Percentiles rank a stretch among this genome's conserved stretches.
These are phyloP conservation scores for Neurospora sp. DNA, from an alignment of 495 filamentous ascomycete species.

Conservation along the genomic window DNA sequence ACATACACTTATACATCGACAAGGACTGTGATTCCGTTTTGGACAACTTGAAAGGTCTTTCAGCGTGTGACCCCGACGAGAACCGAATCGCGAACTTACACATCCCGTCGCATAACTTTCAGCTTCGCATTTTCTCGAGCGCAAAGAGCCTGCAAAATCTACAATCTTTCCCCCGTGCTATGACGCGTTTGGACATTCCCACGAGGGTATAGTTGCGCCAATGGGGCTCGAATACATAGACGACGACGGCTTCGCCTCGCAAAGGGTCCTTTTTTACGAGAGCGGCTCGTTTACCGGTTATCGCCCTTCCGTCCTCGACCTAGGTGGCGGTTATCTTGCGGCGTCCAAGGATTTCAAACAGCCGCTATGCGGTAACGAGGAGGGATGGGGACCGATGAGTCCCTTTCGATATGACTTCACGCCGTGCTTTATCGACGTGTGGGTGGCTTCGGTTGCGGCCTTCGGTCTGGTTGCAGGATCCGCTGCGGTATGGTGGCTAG, in stretches of 20 bases:
- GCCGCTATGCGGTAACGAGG: conserved; percentile 71
- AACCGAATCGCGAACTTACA: neutral
- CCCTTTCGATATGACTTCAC: conserved; percentile 81
- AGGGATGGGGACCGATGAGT: conserved; percentile 94
- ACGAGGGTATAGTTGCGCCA: conserved; percentile 15
- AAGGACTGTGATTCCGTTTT: neutral
- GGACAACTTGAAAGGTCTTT: neutral
- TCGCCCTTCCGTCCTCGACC: conserved; percentile 22
- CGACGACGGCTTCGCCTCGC: conserved; percentile 17
- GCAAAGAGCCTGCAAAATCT: neutral
- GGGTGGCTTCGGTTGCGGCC: conserved; percentile 63
- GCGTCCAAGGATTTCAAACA: conserved; percentile 37
- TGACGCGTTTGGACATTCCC: conserved; percentile 9
- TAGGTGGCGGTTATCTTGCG: conserved; percentile 37
- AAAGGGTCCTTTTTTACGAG: conserved; percentile 35
- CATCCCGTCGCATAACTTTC: neutral
- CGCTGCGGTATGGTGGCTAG: conserved; percentile 61
- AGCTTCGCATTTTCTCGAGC: neutral
- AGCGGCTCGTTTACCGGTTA: conserved; percentile 46
- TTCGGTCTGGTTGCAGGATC: conserved; percentile 69
- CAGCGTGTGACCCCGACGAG: neutral
- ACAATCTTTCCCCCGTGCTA: conserved; percentile 8
- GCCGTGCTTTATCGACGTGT: conserved; percentile 88
- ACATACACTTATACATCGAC: neutral
- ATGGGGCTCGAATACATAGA: conserved; percentile 17